A percentile compares a stretch with the other conserved stretches of the same genome.
Evolutionary conservation across 345 rosid species (phyloP).

Genomic region (Corymbia maculata): DNA sequence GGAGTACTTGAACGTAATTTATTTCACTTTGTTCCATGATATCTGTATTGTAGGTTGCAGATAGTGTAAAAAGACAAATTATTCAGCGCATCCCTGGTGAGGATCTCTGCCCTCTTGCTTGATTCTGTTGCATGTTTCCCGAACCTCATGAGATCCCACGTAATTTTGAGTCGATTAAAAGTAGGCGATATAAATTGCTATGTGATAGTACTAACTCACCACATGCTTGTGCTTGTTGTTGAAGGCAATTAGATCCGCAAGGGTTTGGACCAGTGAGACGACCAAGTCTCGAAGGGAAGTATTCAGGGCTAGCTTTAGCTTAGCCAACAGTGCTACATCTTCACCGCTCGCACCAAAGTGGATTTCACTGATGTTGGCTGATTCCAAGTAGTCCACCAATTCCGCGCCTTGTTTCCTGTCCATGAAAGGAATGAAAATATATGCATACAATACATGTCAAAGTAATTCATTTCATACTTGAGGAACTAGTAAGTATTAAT

Average conservation of each 20-base stretch:
- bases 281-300: constrained; percentile 29
- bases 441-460: not conserved
- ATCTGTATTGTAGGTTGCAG: not conserved
- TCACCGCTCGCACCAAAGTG: constrained; percentile 24
- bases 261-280: constrained; percentile 41
- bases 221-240: constrained; percentile 25
- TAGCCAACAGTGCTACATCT: constrained; percentile 21
- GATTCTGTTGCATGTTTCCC: not conserved
- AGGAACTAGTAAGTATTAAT: not conserved
- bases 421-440: not conserved
- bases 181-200: no score
- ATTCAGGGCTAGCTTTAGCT: constrained; percentile 47
- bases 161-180: no score
- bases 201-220: constrained; percentile 7
- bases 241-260: constrained; percentile 51
- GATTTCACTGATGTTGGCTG: constrained; percentile 19
- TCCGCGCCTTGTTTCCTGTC: constrained; percentile 39
- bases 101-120: no score
- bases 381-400: constrained; percentile 28
- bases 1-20: not conserved
- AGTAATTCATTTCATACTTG: not conserved
- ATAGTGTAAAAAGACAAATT: no score
- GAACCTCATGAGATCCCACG: not conserved
- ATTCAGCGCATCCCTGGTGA: not conserved
- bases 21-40: no score